Conservation (phyloP, 2,329 filamentous ascomycete species). For the Metarhizium sp. region DNA sequence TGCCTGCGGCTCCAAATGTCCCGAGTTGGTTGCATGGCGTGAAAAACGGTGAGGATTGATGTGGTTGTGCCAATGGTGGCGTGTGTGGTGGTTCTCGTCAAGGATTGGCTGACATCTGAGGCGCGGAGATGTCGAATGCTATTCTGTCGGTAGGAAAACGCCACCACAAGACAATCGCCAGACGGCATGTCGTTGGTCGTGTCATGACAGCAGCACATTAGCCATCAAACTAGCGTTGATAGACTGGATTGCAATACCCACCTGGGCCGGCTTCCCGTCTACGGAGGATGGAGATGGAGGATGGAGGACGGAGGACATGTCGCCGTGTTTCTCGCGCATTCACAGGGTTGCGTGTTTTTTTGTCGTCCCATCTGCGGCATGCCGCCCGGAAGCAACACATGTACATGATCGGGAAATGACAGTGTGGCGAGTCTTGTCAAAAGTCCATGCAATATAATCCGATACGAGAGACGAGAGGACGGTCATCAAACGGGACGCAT, state of each 20-base stretch:
- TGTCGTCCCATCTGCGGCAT: not conserved
- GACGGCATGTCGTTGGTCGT: conserved; percentile 1
- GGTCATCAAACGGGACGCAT: too few species aligned
- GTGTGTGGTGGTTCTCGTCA: not conserved
- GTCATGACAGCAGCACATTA: not conserved
- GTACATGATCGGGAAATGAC: not conserved
- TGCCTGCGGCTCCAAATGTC: not conserved
- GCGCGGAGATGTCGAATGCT: not conserved
- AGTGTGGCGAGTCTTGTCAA: not conserved
- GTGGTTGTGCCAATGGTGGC: not conserved
- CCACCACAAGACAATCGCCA: conserved; percentile 3
- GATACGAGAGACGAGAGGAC: not conserved
- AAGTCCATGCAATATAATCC: not conserved
- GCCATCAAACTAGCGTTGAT: not conserved
- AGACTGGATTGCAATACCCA: not conserved
- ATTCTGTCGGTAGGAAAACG: conserved; percentile 1
- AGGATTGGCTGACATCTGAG: conserved; percentile 1
- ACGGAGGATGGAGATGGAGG: not conserved
- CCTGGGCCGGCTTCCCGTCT: not conserved
- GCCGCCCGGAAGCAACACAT: not conserved
- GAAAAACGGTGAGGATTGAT: conserved; percentile 6
- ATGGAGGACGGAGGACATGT: too few species aligned
- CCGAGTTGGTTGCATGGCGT: conserved; percentile 1
- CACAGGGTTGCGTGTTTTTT: not conserved
- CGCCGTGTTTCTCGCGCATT: not conserved